Base-by-base conservation (phyloP, 2,329 filamentous ascomycete species). In the Tricladium varicosporioides region DNA sequence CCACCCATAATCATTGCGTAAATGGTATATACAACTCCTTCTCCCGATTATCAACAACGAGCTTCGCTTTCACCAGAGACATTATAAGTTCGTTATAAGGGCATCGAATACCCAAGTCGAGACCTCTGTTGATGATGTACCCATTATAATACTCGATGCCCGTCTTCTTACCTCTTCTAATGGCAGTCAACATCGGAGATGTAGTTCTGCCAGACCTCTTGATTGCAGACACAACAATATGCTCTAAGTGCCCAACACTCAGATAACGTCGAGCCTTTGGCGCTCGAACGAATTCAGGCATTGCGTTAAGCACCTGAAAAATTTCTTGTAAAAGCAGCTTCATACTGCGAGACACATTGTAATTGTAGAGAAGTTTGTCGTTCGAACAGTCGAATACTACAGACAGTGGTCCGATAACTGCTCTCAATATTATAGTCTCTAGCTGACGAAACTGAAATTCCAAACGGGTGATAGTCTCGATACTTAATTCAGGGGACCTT, bases 141-240 rank as follows among this genome's bases (percentile, higher is more conserved):
- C 92, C 93, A 70, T 95, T 97, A 64, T 93, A 82, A 67, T 87
- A 96, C 47, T 92, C 84, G 43, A 97, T 82, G 66, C 96, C 91
- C 0, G 90, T 91, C 57, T 78, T 74, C 59, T 75, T 74, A 1
- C 89, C 87, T 1, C 73, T 71, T 10, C 82, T 74, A 11, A 92
- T 76, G 65, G 87, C 84, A 53, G 81, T 79, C 5, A 89, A 75
- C 84, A 96, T 89, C 44, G 71, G 66, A 8, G 73, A 72, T 5
- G 79, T 75, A 51, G 85, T 83, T 54, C 80, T 73, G 11, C 77
- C 76, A 11, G 83, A 86, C 50, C 74, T 77, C 31, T 75, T 67
- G 18, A 81, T 78, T 2, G 88, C 75, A 53, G 75, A 78, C 4
- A 79, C 73, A 8, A 83, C 76, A n/a, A 87, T 72, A 31, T 80